Evolutionary conservation across 257 asterid species (phyloP).

Genomic region (Handroanthus guayacan): DNA sequence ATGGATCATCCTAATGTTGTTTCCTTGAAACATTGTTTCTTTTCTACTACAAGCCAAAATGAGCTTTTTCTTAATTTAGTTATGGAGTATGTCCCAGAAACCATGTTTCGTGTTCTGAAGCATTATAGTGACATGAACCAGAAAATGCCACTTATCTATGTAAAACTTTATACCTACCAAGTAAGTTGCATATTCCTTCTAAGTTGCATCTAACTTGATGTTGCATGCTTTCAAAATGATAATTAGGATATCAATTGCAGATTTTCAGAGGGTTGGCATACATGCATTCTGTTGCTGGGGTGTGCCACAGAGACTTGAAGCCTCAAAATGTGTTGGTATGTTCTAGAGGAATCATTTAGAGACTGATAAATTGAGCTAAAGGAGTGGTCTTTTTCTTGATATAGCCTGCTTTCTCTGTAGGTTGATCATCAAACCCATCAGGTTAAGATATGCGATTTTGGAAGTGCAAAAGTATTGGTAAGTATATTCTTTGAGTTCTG

Average conservation of each 20-base stretch:
- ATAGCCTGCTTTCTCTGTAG: conserved; percentile 46
- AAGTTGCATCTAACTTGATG: conserved; percentile 1
- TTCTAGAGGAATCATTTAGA: background rate
- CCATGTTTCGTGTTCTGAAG: conserved; percentile 77
- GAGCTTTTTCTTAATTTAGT: conserved; percentile 94
- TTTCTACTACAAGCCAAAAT: conserved; percentile 80
- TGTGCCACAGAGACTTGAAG: conserved; percentile 95
- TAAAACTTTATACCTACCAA: conserved; percentile 89
- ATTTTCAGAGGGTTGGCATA: conserved; percentile 95
- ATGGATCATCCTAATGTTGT: conserved; percentile 96
- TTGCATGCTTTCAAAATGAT: conserved; percentile 27
- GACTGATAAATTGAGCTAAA: background rate
- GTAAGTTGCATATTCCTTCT: conserved; percentile 50
- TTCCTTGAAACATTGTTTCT: conserved; percentile 90
- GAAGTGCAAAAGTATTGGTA: conserved; percentile 96
- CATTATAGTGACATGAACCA: conserved; percentile 78
- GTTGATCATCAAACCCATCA: conserved; percentile 86
- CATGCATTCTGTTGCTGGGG: conserved; percentile 93
- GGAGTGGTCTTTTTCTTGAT: conserved; percentile 27
- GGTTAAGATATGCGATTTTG: conserved; percentile 95
- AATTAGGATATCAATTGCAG: conserved; percentile 48
- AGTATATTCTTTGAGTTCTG: conserved; percentile 39
- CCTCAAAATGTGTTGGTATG: conserved; percentile 94
- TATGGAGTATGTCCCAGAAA: conserved; percentile 95
- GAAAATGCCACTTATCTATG: conserved; percentile 91